Evolutionary conservation across 495 filamentous ascomycete species (phyloP).

Genomic region (Penicillium antarcticum): DNA sequence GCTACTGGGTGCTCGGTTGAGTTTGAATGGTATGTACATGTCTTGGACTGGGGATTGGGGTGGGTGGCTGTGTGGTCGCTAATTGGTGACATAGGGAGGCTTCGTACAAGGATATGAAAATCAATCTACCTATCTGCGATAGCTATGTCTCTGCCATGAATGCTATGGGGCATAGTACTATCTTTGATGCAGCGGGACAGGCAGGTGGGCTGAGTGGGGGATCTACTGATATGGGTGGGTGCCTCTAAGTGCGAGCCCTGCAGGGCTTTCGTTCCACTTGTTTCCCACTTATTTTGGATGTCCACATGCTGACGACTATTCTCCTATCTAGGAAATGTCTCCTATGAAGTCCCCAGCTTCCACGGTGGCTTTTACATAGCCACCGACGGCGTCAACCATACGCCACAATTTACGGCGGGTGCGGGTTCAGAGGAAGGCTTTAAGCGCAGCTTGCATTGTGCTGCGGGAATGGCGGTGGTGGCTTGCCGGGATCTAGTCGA

Average conservation of each 20-base stretch:
- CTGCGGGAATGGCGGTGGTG: slow-evolving; percentile 54
- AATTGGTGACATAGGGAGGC: slow-evolving; percentile 24
- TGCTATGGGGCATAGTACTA: slow-evolving; percentile 36
- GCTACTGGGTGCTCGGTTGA: slow-evolving; percentile 54
- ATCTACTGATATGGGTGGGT: slow-evolving; percentile 38
- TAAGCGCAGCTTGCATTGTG: slow-evolving; percentile 44
- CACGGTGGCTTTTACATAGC: slow-evolving; percentile 54
- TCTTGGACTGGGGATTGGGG: too few species aligned
- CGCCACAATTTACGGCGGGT: slow-evolving; percentile 49
- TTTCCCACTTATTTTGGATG: neutral
- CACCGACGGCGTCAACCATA: slow-evolving; percentile 51
- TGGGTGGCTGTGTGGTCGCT: neutral
- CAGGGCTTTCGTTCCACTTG: too few species aligned
- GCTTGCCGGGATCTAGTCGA: slow-evolving; percentile 48
- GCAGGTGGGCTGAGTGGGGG: slow-evolving; percentile 21
- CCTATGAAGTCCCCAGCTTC: slow-evolving; percentile 54
- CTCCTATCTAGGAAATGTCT: slow-evolving; percentile 49
- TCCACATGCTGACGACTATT: slow-evolving; percentile 3
- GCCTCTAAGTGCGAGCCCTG: neutral
- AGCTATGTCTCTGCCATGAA: slow-evolving; percentile 50
- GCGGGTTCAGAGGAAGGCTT: slow-evolving; percentile 49
- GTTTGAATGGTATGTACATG: slow-evolving; percentile 30
- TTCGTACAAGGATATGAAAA: slow-evolving; percentile 52
- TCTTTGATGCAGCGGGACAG: slow-evolving; percentile 40
- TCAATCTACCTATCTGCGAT: slow-evolving; percentile 45